These are phyloP conservation scores for Aaosphaeria pasadenensis DNA, from an alignment of 2,329 filamentous ascomycete species.

Conservation along the genomic window DNA sequence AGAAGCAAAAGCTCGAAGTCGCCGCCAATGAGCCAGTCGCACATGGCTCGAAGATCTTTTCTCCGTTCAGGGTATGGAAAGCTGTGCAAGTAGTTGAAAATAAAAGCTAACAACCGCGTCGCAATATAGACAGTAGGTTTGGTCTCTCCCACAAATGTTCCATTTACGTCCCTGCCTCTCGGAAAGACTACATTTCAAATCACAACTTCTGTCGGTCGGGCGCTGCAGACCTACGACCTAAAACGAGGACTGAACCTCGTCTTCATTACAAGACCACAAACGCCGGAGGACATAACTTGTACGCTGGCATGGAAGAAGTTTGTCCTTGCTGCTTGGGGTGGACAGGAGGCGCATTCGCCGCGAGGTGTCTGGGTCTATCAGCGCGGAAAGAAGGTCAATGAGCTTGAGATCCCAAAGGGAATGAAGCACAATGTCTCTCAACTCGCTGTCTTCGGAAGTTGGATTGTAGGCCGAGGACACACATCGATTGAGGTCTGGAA, in stretches of 20 bases:
- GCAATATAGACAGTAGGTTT: conserved; percentile 75
- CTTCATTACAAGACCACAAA: conserved; percentile 90
- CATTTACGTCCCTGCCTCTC: conserved; percentile 83
- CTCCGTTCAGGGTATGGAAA: conserved; percentile 76
- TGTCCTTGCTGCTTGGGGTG: conserved; percentile 87
- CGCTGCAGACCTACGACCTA: conserved; percentile 93
- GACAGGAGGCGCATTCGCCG: conserved; percentile 47
- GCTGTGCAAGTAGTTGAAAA: no score
- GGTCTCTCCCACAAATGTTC: conserved; percentile 84
- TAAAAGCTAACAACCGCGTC: not conserved
- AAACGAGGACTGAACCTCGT: conserved; percentile 86
- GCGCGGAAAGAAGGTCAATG: conserved; percentile 77
- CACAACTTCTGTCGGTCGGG: conserved; percentile 87
- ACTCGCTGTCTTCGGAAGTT: conserved; percentile 81
- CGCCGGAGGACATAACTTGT: conserved; percentile 79
- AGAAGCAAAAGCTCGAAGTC: conserved; percentile 53
- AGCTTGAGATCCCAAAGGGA: conserved; percentile 66
- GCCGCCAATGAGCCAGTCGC: conserved; percentile 41
- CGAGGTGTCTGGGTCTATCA: conserved; percentile 89
- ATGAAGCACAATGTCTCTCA: conserved; percentile 70
- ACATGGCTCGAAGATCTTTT: conserved; percentile 74
- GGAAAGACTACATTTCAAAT: conserved; percentile 97
- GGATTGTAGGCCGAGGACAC: conserved; percentile 77
- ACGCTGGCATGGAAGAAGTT: conserved; percentile 84
- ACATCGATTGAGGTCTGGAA: conserved; percentile 89